phyloP scores from a whole-genome alignment of 768 basidiomycete species.

The Mycena galopus region DNA sequence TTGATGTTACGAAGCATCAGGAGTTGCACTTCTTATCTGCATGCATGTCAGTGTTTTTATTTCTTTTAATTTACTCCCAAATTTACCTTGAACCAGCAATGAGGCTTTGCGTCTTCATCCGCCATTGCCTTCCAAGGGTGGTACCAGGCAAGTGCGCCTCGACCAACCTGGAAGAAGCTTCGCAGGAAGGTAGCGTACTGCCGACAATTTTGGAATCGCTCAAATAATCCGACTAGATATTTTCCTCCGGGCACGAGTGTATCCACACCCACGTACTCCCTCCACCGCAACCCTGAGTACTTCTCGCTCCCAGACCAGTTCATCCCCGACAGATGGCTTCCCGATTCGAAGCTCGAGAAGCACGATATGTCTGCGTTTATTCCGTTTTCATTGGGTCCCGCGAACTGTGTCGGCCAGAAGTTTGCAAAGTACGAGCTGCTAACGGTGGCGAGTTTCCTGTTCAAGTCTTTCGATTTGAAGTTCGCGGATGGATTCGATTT shows the following conservation, averaged over 20 bases:
- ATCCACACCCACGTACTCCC: conserved; percentile 56
- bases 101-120: conserved; percentile 64
- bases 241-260: conserved; percentile 60
- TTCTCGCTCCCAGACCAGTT: conserved; percentile 62
- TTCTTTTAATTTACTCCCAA: not conserved
- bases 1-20: conserved; percentile 42
- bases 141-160: conserved; percentile 45
- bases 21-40: conserved; percentile 51
- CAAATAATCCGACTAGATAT: conserved; percentile 47
- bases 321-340: conserved; percentile 57
- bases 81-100: conserved; percentile 50
- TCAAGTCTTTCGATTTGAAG: conserved; percentile 54
- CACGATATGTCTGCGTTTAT: conserved; percentile 52
- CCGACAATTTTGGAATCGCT: not conserved
- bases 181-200: not conserved
- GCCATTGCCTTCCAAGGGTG: conserved; percentile 56
- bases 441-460: conserved; percentile 51
- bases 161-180: not conserved
- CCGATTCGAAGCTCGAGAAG: conserved; percentile 28
- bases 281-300: conserved; percentile 62
- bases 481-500: conserved; percentile 49
- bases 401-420: conserved; percentile 58
- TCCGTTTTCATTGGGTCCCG: conserved; percentile 59
- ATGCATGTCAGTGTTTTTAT: conserved; percentile 47
- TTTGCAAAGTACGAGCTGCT: conserved; percentile 59